Conservation (phyloP, 345 rosid species). For the Euphorbia pulcherrima region DNA sequence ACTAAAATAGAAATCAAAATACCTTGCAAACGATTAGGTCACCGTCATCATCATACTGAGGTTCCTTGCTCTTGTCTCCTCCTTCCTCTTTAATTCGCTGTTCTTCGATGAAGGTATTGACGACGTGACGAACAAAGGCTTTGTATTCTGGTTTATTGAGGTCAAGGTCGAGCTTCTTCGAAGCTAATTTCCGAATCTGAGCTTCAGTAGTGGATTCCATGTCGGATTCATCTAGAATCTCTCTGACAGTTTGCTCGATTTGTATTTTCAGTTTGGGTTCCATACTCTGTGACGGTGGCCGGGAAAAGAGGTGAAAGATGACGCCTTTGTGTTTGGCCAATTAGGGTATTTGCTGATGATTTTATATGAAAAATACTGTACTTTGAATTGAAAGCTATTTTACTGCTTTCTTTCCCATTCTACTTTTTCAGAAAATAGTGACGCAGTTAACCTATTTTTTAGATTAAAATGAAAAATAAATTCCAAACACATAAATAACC, state of each 20-base stretch:
- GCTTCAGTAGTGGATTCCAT: conserved; percentile 63
- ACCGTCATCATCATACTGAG: conserved; percentile 70
- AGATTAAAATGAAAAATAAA: too few relatives aligned
- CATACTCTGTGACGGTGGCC: conserved; percentile 30
- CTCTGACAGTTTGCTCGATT: conserved; percentile 53
- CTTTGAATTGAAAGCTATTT: too few relatives aligned
- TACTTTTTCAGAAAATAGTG: too few relatives aligned
- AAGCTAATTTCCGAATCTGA: conserved; percentile 67
- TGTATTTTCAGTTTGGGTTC: conserved; percentile 42
- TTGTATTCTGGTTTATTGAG: conserved; percentile 64
- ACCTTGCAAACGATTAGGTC: conserved; percentile 80
- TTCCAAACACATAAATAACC: too few relatives aligned
- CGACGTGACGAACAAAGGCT: conserved; percentile 52
- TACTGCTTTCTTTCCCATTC: too few relatives aligned
- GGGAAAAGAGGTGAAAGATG: background rate
- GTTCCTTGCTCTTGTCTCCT: background rate
- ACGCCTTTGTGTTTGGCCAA: background rate
- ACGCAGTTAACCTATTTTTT: too few relatives aligned
- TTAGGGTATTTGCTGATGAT: background rate
- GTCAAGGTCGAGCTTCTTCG: conserved; percentile 58
- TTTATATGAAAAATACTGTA: background rate
- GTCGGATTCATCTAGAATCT: conserved; percentile 66
- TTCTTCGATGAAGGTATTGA: conserved; percentile 62
- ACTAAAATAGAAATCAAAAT: background rate
- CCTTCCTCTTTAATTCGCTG: conserved; percentile 31